Evolutionary conservation across 345 rosid genomes (phyloP), one percentile per base, ranked within the genome.

Genomic region (Moricandia arvensis): DNA sequence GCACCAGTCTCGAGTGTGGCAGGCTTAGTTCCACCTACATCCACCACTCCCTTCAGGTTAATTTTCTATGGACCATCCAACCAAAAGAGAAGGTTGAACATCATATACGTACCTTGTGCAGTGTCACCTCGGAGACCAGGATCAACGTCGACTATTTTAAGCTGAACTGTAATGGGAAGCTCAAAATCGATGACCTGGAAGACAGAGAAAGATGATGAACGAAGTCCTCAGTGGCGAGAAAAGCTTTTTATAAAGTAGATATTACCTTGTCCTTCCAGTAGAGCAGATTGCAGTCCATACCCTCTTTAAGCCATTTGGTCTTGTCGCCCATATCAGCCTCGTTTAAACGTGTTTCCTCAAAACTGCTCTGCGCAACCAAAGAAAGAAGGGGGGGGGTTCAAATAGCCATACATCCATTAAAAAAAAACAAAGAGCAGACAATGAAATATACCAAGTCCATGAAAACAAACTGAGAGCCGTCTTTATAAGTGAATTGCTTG

Each of bases 81-180:
- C 33, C 34, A 4, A 7, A 29, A 41, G 9, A 54, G 11, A 5
- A 34, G 16, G n/a, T 54, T 41, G 15, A 17, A 18, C 0, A 58
- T 58, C 53, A 45, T n/a, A n/a, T 7, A 45, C 75, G 6, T 86
- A 92, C 97, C 97, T 90, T 86, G 89, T 73, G 87, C 90, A 35
- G 96, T 90, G 79, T 92, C 92, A 29, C 96, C 96, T 69, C 79
- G 88, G 63, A 90, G 83, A 49, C 97, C 92, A 47, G 97, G 97
- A 82, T 90, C 96, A 57, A 85, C 93, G 66, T 86, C 88, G 58
- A 82, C 91, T 38, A 90, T 89, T 13, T 76, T 75, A 65, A 92
- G 86, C 78, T 86, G 74, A 43, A 90, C 96, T 2, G 88, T 87
- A 61, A 77, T 85, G 4, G 97, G 96, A 51, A 87, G 81, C 5